Percentiles rank a stretch among this genome's conserved stretches.
Evolutionary conservation across 2,329 filamentous ascomycete species (phyloP).

Genomic region (Tolypocladium pustulatum): DNA sequence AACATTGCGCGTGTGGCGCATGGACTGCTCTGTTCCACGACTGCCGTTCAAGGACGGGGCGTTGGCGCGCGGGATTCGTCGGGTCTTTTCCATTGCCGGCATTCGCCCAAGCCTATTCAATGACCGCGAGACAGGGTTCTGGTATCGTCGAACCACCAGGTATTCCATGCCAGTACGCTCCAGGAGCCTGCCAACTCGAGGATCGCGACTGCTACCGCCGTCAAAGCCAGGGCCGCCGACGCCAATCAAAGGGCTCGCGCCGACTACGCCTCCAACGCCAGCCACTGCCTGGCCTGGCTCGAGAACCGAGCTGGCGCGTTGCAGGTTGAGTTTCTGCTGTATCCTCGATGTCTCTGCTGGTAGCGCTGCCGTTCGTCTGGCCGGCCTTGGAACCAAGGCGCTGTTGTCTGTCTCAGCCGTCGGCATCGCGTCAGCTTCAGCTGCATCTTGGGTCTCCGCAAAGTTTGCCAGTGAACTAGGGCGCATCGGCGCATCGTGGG

Average conservation of each 20-base stretch:
- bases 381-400: slow-evolving; percentile 35
- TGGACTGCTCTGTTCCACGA: slow-evolving; percentile 16
- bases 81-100: slow-evolving; percentile 38
- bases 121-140: slow-evolving; percentile 58
- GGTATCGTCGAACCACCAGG: slow-evolving; percentile 60
- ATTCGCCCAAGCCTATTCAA: slow-evolving; percentile 36
- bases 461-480: slow-evolving; percentile 32
- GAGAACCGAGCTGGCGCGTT: slow-evolving; percentile 61
- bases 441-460: slow-evolving; percentile 12
- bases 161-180: slow-evolving; percentile 65
- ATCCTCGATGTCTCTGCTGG: slow-evolving; percentile 53
- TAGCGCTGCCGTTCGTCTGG: slow-evolving; percentile 26
- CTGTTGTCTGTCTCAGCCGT: slow-evolving; percentile 27
- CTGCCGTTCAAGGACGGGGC: slow-evolving; percentile 27
- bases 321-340: slow-evolving; percentile 66
- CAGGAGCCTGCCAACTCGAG: slow-evolving; percentile 52
- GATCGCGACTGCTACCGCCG: slow-evolving; percentile 40
- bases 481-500: slow-evolving; percentile 23
- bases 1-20: slow-evolving; percentile 26
- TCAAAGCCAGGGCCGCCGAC: slow-evolving; percentile 47
- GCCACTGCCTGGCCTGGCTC: slow-evolving; percentile 44
- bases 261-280: slow-evolving; percentile 25
- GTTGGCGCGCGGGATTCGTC: slow-evolving; percentile 34
- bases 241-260: slow-evolving; percentile 37
- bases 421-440: slow-evolving; percentile 13